phyloP scores from a whole-genome alignment of 441 rosid genomes.

The Gossypium schwendimanii region DNA sequence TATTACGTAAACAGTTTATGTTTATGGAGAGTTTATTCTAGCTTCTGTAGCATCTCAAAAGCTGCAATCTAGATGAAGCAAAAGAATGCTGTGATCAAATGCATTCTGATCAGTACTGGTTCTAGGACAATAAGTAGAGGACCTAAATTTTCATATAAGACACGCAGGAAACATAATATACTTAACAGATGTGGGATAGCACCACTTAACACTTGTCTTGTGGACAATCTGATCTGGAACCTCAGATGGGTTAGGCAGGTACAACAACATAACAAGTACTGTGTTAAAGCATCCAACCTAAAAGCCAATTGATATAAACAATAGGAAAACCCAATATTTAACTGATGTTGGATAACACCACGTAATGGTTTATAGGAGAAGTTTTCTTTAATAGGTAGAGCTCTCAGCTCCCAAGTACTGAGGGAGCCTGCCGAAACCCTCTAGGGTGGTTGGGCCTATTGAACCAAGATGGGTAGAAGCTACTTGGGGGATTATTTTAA shows the following conservation, averaged over 20 bases:
- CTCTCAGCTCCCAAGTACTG: background rate
- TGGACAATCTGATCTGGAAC: background rate
- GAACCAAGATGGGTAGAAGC: background rate
- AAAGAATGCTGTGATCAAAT: background rate
- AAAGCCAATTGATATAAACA: background rate
- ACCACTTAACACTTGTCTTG: background rate
- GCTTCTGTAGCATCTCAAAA: background rate
- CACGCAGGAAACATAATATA: background rate
- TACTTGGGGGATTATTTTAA: background rate
- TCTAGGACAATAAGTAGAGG: background rate
- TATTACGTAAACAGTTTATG: background rate
- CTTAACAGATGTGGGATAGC: background rate
- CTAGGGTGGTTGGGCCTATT: background rate
- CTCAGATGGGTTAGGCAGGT: background rate
- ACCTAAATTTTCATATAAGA: background rate
- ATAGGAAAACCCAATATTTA: background rate
- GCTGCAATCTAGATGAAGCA: background rate
- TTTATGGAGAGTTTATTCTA: background rate
- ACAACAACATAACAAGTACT: background rate
- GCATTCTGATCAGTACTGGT: background rate
- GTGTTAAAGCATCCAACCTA: background rate
- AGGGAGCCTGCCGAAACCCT: background rate
- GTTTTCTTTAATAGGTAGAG: background rate
- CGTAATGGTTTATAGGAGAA: background rate
- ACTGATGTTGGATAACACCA: background rate